phyloP scores from a whole-genome alignment of 768 basidiomycete species.

The Amanita pseudoporphyria region DNA sequence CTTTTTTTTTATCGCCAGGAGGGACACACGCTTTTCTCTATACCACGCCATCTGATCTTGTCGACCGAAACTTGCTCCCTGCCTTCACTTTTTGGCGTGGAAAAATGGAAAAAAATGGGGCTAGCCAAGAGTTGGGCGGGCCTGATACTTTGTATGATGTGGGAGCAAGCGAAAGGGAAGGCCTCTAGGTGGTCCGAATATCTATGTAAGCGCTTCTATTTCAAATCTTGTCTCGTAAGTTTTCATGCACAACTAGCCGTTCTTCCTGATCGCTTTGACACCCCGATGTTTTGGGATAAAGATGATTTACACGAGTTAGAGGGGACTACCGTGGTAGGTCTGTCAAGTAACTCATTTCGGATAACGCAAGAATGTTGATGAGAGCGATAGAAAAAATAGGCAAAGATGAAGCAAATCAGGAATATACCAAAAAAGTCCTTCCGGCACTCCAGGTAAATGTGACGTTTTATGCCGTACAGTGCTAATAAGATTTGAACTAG shows the following conservation, averaged over 20 bases:
- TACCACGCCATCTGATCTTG: constrained; percentile 71
- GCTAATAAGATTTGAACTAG: constrained; percentile 23
- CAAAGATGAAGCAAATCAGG: constrained; percentile 67
- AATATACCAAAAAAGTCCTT: constrained; percentile 55
- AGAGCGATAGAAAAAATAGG: constrained; percentile 69
- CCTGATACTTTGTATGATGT: constrained; percentile 92
- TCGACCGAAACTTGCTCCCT: constrained; percentile 71
- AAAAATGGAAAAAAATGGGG: constrained; percentile 51
- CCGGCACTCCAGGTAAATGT: constrained; percentile 57
- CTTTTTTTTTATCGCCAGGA: constrained; percentile 31
- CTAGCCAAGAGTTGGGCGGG: constrained; percentile 77
- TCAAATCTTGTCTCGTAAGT: constrained; percentile 4
- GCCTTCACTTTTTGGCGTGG: constrained; percentile 44
- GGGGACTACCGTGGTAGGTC: constrained; percentile 85
- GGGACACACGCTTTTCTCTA: constrained; percentile 68
- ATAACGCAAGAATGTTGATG: constrained; percentile 1
- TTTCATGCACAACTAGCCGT: constrained; percentile 29
- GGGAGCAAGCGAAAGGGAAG: constrained; percentile 65
- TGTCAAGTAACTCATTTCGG: constrained; percentile 20
- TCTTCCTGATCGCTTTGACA: constrained; percentile 68
- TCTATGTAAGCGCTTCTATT: constrained; percentile 38
- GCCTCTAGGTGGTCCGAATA: constrained; percentile 66
- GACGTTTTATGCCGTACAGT: not conserved
- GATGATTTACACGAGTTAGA: constrained; percentile 63
- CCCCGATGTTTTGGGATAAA: constrained; percentile 90